Conservation (phyloP, 176 grass and related monocot genomes). For the Puccinellia tenuiflora region DNA sequence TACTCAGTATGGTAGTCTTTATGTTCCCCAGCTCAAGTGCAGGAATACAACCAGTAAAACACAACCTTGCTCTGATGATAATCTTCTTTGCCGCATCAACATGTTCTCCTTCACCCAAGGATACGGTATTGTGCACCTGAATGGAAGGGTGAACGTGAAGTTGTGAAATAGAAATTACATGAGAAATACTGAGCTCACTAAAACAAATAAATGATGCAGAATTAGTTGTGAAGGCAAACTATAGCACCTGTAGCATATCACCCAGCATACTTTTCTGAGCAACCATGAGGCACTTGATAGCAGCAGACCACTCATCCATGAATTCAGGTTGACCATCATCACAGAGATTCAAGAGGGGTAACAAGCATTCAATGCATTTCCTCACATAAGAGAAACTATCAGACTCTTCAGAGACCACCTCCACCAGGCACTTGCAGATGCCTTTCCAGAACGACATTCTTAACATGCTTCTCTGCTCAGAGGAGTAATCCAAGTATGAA, state of each 20-base stretch:
- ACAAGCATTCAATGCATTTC: conserved; percentile 60
- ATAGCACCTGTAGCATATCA: conserved; percentile 61
- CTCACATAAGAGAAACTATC: conserved; percentile 35
- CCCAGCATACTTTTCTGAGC: conserved; percentile 52
- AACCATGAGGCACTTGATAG: conserved; percentile 53
- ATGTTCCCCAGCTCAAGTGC: conserved; percentile 58
- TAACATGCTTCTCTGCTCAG: conserved; percentile 55
- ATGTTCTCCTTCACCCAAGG: conserved; percentile 27
- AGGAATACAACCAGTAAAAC: conserved; percentile 36
- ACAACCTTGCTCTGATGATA: conserved; percentile 63
- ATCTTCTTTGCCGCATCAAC: conserved; percentile 55
- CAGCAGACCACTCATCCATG: conserved; percentile 60
- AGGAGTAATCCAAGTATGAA: conserved; percentile 44
- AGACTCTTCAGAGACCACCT: conserved; percentile 42
- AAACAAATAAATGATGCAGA: conserved; percentile 20
- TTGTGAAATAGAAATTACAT: conserved; percentile 1
- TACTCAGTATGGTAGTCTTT: conserved; percentile 55
- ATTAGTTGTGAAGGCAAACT: neutral
- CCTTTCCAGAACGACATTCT: conserved; percentile 85
- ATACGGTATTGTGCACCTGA: conserved; percentile 41
- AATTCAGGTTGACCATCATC: conserved; percentile 39
- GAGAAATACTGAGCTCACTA: neutral
- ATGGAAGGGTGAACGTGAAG: conserved; percentile 20
- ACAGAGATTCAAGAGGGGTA: conserved; percentile 48
- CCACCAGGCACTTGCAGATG: conserved; percentile 45